Percentiles rank a stretch among this genome's conserved stretches.
Evolutionary conservation across 441 rosid genomes (phyloP).

Genomic region (Bruguiera hainesii): DNA sequence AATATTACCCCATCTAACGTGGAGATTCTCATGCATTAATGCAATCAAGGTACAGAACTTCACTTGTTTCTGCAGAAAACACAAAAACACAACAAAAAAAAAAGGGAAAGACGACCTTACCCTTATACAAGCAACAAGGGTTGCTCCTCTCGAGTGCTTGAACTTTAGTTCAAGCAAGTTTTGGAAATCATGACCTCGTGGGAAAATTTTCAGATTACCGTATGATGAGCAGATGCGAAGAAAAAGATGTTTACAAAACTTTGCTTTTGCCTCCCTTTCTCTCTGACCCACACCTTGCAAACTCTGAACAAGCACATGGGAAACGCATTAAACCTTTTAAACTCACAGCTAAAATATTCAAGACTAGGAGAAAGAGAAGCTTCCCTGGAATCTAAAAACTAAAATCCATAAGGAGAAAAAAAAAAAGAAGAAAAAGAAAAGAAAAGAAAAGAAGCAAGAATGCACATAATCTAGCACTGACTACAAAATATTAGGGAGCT

Average conservation of each 20-base stretch:
- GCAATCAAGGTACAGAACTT: too few relatives aligned
- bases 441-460: slow-evolving; percentile 33
- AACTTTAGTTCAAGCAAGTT: too few relatives aligned
- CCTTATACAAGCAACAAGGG: too few relatives aligned
- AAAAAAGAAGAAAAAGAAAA: background rate
- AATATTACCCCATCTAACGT: too few relatives aligned
- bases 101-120: too few relatives aligned
- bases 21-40: too few relatives aligned
- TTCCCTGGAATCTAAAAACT: background rate
- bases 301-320: slow-evolving; percentile 9
- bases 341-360: background rate
- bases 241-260: background rate
- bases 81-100: too few relatives aligned
- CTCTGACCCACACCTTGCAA: background rate
- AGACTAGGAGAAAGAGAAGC: background rate
- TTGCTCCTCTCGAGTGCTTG: too few relatives aligned
- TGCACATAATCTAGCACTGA: slow-evolving; percentile 54
- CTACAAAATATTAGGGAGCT: slow-evolving; percentile 92
- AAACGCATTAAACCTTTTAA: slow-evolving; percentile 15
- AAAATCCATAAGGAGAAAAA: slow-evolving; percentile 1
- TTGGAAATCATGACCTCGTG: background rate
- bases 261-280: background rate
- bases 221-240: background rate
- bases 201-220: slow-evolving; percentile 1
- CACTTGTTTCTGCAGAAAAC: too few relatives aligned